Conservation (phyloP, 768 basidiomycete genomes). For the Candolleomyces eurysporus region DNA sequence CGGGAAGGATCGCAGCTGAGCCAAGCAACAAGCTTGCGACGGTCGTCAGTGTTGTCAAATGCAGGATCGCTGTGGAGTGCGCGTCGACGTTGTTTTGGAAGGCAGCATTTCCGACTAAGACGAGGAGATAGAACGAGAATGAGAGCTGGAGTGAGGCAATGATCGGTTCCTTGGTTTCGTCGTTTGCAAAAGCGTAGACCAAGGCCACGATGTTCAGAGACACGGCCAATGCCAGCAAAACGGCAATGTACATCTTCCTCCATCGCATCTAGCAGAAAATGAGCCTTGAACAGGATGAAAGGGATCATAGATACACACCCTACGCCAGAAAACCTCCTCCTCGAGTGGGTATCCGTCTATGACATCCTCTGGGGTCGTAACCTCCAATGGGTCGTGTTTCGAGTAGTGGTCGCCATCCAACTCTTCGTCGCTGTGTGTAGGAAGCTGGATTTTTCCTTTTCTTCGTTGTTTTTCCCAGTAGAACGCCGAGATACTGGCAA, state of each 20-base stretch:
- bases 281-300: background rate
- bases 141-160: constrained; percentile 43
- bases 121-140: constrained; percentile 60
- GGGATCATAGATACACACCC: constrained; percentile 26
- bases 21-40: constrained; percentile 45
- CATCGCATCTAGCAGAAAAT: constrained; percentile 48
- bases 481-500: constrained; percentile 43
- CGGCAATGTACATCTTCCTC: constrained; percentile 51
- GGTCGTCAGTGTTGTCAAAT: constrained; percentile 57
- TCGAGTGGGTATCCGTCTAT: constrained; percentile 31
- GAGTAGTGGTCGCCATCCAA: constrained; percentile 10
- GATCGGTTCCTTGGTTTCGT: constrained; percentile 29
- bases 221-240: constrained; percentile 45
- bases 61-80: constrained; percentile 53
- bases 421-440: constrained; percentile 16
- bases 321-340: constrained; percentile 27
- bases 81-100: constrained; percentile 36
- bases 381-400: constrained; percentile 37
- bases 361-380: constrained; percentile 68
- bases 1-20: constrained; percentile 57
- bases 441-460: constrained; percentile 44
- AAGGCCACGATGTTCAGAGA: constrained; percentile 52
- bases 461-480: constrained; percentile 34
- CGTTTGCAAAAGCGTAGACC: constrained; percentile 47
- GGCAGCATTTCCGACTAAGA: constrained; percentile 52